Conservation (phyloP, 2,329 filamentous ascomycete species). For the Cladosporium halotolerans region DNA sequence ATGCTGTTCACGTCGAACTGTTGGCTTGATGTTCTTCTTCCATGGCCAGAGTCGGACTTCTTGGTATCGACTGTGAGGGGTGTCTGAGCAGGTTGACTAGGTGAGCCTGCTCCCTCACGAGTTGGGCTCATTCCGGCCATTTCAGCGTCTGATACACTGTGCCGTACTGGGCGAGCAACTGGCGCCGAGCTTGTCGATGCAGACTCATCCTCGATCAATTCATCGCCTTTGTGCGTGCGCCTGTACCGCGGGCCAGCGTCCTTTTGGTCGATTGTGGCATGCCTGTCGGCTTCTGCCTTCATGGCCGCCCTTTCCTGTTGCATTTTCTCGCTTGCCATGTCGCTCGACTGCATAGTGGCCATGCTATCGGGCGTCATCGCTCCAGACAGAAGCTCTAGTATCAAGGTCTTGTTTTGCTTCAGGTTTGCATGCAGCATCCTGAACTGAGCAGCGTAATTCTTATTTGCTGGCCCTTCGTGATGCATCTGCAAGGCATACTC, state of each 20-base stretch:
- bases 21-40: slow-evolving; percentile 20
- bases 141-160: slow-evolving; percentile 28
- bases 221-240: slow-evolving; percentile 91
- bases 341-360: slow-evolving; percentile 80
- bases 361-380: slow-evolving; percentile 68
- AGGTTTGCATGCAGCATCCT: slow-evolving; percentile 78
- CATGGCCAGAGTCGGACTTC: slow-evolving; percentile 2
- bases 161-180: slow-evolving; percentile 34
- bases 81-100: slow-evolving; percentile 17
- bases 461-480: slow-evolving; percentile 47
- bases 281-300: slow-evolving; percentile 71
- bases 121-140: slow-evolving; percentile 23
- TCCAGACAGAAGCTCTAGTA: slow-evolving; percentile 66
- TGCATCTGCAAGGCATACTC: slow-evolving; percentile 61
- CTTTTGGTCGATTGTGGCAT: slow-evolving; percentile 71
- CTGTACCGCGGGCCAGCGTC: slow-evolving; percentile 71
- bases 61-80: slow-evolving; percentile 18
- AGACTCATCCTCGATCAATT: slow-evolving; percentile 72
- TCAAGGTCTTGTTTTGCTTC: slow-evolving; percentile 77
- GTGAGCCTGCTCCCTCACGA: slow-evolving; percentile 28
- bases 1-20: slow-evolving; percentile 79
- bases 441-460: slow-evolving; percentile 57
- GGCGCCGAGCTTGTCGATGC: slow-evolving; percentile 43
- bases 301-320: slow-evolving; percentile 71
- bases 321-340: slow-evolving; percentile 86